Conservation (phyloP, 352 stramenopile genomes). For the Thraustochytrium sp. region DNA sequence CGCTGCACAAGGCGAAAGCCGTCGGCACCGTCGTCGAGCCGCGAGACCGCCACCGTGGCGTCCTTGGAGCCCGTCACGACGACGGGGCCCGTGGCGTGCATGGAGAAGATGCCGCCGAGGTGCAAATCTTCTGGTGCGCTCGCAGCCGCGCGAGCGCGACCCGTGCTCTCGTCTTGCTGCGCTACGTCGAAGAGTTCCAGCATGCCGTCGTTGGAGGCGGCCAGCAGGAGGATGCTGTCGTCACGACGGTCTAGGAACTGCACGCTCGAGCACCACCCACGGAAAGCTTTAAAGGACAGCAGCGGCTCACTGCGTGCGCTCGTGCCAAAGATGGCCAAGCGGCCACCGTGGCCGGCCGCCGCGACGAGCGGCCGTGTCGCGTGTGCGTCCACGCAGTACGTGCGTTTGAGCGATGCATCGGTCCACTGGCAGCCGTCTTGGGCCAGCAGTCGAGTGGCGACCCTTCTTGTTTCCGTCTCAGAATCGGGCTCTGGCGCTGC, state of each 20-base stretch:
- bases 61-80: neutral
- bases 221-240: neutral
- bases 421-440: too few species aligned
- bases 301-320: neutral
- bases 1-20: neutral
- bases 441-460: neutral
- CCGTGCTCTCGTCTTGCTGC: neutral
- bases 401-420: neutral
- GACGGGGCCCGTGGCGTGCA: neutral
- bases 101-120: neutral
- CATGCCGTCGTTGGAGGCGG: neutral
- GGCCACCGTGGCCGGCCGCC: neutral
- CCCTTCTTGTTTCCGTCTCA: too few species aligned
- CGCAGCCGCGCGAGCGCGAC: neutral
- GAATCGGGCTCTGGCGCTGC: too few species aligned
- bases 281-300: neutral
- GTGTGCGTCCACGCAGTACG: neutral
- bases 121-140: neutral
- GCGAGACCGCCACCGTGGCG: neutral
- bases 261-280: neutral
- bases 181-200: neutral
- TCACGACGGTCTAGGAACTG: neutral
- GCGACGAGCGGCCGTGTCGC: neutral
- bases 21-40: neutral
- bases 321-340: neutral